These are phyloP conservation scores for Aphanocladium album DNA, from an alignment of 2,329 filamentous ascomycete genomes.

Conservation along the genomic window DNA sequence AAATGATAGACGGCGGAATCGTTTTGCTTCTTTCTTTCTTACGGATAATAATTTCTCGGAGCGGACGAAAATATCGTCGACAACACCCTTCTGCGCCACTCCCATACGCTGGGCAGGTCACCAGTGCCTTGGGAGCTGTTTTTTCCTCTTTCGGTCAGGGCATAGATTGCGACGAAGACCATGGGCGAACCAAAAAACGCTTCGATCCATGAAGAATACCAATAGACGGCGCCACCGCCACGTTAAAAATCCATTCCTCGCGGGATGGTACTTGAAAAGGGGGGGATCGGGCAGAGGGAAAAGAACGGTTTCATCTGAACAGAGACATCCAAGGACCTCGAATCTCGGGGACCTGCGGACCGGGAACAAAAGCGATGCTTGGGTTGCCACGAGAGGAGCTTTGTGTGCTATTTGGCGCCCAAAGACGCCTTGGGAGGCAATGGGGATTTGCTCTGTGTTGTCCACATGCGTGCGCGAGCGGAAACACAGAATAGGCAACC, in stretches of 20 bases:
- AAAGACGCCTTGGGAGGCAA: background rate
- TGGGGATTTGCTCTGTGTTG: background rate
- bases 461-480: slow-evolving; percentile 5
- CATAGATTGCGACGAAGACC: slow-evolving; percentile 6
- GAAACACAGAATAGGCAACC: slow-evolving; percentile 2
- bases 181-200: slow-evolving; percentile 2
- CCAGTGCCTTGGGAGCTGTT: background rate
- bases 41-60: slow-evolving; percentile 2
- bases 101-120: background rate
- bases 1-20: slow-evolving; percentile 11
- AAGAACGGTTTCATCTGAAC: slow-evolving; percentile 4
- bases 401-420: background rate
- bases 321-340: background rate
- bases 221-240: slow-evolving; percentile 15
- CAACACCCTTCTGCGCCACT: background rate
- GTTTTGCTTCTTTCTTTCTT: slow-evolving; percentile 4
- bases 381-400: background rate
- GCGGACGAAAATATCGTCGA: background rate
- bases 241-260: slow-evolving; percentile 13
- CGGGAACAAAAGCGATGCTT: background rate
- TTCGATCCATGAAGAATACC: slow-evolving; percentile 1
- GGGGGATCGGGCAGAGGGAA: background rate
- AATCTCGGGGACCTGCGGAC: background rate
- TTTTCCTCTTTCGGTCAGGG: background rate
- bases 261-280: slow-evolving; percentile 13